Conservation (phyloP, 306 rosid species). For the Sindora glabra region DNA sequence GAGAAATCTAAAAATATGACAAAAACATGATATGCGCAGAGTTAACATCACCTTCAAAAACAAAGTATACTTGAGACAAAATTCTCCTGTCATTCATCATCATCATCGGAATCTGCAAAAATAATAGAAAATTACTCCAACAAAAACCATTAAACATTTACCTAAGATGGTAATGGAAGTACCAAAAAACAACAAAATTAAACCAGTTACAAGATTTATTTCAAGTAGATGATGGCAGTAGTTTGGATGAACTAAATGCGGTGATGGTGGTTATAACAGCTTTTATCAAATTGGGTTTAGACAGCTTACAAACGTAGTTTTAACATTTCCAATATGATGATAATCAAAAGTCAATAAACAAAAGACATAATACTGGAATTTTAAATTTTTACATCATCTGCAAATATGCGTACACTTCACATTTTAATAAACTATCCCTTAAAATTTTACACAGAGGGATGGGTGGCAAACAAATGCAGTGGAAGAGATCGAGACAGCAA, state of each 20-base stretch:
- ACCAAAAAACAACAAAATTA: slow-evolving; percentile 8
- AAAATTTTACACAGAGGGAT: background rate
- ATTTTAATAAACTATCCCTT: background rate
- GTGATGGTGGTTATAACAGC: too few species aligned
- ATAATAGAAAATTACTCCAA: background rate
- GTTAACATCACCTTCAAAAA: slow-evolving; percentile 28
- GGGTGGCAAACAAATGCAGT: background rate
- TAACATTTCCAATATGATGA: background rate
- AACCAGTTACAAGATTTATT: too few species aligned
- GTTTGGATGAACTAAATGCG: too few species aligned
- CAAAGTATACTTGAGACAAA: slow-evolving; percentile 21
- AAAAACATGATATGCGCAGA: slow-evolving; percentile 27
- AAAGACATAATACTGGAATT: too few species aligned
- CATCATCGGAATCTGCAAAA: slow-evolving; percentile 97
- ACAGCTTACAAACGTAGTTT: too few species aligned
- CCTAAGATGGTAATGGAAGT: too few species aligned
- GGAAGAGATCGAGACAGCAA: background rate
- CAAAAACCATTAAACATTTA: too few species aligned
- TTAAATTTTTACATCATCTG: background rate
- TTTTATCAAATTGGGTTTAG: too few species aligned
- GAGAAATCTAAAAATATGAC: slow-evolving; percentile 32
- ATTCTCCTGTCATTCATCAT: slow-evolving; percentile 48
- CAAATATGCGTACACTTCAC: background rate
- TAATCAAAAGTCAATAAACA: too few species aligned
- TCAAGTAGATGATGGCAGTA: too few species aligned